Conservation (phyloP, 164 flowering plant species). For the Chloranthus sessilifolius region DNA sequence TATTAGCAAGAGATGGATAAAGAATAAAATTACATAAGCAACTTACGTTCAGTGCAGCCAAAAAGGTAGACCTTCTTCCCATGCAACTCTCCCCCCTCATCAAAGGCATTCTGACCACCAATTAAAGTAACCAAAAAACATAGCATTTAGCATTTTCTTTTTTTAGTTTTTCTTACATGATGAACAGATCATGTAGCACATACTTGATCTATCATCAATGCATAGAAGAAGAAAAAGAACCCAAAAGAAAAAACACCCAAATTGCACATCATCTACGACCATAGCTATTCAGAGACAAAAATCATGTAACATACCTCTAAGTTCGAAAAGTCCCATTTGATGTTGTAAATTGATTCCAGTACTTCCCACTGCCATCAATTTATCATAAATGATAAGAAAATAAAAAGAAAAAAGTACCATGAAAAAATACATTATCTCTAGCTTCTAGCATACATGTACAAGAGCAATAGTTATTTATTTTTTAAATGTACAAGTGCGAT, state of each 20-base stretch:
- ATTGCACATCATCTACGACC: neutral
- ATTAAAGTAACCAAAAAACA: neutral
- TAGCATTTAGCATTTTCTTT: neutral
- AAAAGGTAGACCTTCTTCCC: slow-evolving; percentile 82
- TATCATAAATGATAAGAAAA: slow-evolving; percentile 3
- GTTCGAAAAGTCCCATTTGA: slow-evolving; percentile 83
- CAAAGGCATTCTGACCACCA: slow-evolving; percentile 72
- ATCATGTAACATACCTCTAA: slow-evolving; percentile 60
- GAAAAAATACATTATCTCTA: neutral
- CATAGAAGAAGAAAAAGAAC: neutral
- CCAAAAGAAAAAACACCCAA: neutral
- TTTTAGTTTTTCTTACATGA: neutral
- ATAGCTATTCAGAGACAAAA: too few species aligned
- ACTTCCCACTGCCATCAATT: slow-evolving; percentile 78
- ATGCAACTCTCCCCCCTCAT: slow-evolving; percentile 77
- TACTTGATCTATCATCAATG: neutral
- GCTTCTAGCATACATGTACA: neutral
- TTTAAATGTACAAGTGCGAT: neutral
- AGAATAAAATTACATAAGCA: neutral
- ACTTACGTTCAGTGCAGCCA: slow-evolving; percentile 91
- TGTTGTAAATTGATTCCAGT: slow-evolving; percentile 65
- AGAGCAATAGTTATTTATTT: neutral
- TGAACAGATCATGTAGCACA: neutral
- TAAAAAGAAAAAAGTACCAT: neutral
- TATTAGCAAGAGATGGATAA: too few species aligned